phyloP scores from a whole-genome alignment of 768 basidiomycete genomes.

The Auricularia sp. region DNA sequence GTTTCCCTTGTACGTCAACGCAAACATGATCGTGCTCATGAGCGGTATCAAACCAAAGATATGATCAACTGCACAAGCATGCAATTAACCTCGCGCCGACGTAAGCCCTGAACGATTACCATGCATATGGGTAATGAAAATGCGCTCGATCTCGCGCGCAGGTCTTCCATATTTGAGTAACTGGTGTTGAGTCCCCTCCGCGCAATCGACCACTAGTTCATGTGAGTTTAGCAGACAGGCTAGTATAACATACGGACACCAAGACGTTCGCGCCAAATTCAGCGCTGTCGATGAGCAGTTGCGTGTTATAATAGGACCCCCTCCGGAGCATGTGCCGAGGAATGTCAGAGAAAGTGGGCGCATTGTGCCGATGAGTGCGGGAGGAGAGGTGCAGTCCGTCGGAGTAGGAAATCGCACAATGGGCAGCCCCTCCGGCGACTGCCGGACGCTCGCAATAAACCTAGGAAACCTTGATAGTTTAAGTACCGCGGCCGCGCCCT shows the following conservation, averaged over 20 bases:
- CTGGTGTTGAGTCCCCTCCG: slow-evolving; percentile 52
- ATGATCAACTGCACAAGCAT: slow-evolving; percentile 47
- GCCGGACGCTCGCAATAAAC: too few relatives aligned
- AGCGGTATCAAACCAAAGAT: slow-evolving; percentile 64
- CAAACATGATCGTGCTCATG: slow-evolving; percentile 36
- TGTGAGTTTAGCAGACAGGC: neutral
- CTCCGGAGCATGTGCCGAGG: slow-evolving; percentile 67
- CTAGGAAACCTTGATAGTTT: too few relatives aligned
- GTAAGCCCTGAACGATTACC: slow-evolving; percentile 28
- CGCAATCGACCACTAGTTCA: slow-evolving; percentile 69
- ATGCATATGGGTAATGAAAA: slow-evolving; percentile 84
- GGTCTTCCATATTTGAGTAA: too few relatives aligned
- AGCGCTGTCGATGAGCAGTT: slow-evolving; percentile 43
- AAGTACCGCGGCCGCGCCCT: too few relatives aligned
- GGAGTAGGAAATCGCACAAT: too few relatives aligned
- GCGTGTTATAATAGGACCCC: slow-evolving; percentile 61
- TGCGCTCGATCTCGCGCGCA: slow-evolving; percentile 24
- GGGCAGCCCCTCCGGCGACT: too few relatives aligned
- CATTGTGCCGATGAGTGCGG: neutral
- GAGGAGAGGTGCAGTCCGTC: too few relatives aligned
- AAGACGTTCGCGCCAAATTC: slow-evolving; percentile 53
- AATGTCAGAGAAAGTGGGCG: slow-evolving; percentile 45
- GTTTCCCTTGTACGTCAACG: neutral
- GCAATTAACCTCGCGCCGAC: neutral
- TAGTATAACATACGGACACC: slow-evolving; percentile 2